Conservation (phyloP, 2,329 filamentous ascomycete genomes). For the Talaromyces funiculosus region DNA sequence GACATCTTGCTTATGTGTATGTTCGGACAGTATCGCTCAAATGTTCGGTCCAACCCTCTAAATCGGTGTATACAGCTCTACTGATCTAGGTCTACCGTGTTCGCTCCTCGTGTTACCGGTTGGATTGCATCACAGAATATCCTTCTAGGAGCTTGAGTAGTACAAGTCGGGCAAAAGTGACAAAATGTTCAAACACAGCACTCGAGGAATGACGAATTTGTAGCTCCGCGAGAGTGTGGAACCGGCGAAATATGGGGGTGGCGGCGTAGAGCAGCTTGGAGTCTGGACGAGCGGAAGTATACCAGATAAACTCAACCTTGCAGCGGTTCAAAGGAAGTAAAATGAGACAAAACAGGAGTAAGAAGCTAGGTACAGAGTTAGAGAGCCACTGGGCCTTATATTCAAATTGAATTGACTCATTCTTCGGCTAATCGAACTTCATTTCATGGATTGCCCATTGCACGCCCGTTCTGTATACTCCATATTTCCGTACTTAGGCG, state of each 20-base stretch:
- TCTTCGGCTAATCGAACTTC: not conserved
- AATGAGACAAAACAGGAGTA: not conserved
- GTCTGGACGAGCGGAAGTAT: slow-evolving; percentile 5
- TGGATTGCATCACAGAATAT: not conserved
- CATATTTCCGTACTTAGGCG: not conserved
- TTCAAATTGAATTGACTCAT: not conserved
- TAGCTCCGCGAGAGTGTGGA: not conserved
- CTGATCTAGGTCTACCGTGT: not conserved
- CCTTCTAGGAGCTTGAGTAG: not conserved
- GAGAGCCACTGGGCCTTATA: not conserved
- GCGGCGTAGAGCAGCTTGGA: not conserved
- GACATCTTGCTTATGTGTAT: slow-evolving; percentile 4
- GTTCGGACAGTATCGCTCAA: not conserved
- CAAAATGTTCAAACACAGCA: not conserved
- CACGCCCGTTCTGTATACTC: not conserved
- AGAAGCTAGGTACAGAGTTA: not conserved
- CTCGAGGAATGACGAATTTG: not conserved
- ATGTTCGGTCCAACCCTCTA: not conserved
- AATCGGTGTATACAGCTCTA: not conserved
- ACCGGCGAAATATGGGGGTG: not conserved
- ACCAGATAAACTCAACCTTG: not conserved
- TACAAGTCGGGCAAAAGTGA: not conserved
- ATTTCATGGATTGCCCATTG: not conserved
- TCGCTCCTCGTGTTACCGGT: slow-evolving; percentile 1
- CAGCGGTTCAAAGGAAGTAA: not conserved